These are phyloP conservation scores for Zostera marina DNA, from an alignment of 116 monocot species.

Conservation along the genomic window DNA sequence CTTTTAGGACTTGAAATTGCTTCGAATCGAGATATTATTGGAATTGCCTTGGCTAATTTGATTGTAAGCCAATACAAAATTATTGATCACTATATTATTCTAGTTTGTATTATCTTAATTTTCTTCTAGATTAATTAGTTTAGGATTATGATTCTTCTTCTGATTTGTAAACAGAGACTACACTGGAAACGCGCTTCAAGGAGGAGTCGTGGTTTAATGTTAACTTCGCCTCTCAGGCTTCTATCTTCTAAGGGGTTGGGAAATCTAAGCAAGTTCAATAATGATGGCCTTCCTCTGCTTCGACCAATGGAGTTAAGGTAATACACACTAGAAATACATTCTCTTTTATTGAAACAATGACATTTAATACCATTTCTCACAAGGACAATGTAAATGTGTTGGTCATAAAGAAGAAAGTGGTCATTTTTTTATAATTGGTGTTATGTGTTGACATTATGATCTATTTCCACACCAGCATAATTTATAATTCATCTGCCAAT, in stretches of 20 bases:
- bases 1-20: conserved; percentile 44
- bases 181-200: conserved; percentile 65
- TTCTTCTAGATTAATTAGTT: background rate
- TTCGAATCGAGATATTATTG: conserved; percentile 59
- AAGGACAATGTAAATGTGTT: too few species aligned
- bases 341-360: too few species aligned
- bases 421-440: too few species aligned
- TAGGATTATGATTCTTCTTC: background rate
- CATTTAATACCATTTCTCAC: too few species aligned
- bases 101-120: background rate
- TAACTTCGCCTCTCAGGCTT: conserved; percentile 50
- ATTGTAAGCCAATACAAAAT: conserved; percentile 27
- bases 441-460: too few species aligned
- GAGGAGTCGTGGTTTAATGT: conserved; percentile 40
- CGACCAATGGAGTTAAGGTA: conserved; percentile 56
- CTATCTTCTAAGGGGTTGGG: conserved; percentile 14
- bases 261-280: conserved; percentile 5
- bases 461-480: too few species aligned
- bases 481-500: too few species aligned
- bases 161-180: conserved; percentile 49
- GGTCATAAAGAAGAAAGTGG: too few species aligned
- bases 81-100: background rate
- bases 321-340: background rate
- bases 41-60: conserved; percentile 51
- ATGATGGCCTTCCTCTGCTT: conserved; percentile 26